A percentile compares a stretch with the other conserved stretches of the same genome.
These are phyloP conservation scores for Osmanthus fragrans DNA, from an alignment of 257 asterid genomes.

Conservation along the genomic window DNA sequence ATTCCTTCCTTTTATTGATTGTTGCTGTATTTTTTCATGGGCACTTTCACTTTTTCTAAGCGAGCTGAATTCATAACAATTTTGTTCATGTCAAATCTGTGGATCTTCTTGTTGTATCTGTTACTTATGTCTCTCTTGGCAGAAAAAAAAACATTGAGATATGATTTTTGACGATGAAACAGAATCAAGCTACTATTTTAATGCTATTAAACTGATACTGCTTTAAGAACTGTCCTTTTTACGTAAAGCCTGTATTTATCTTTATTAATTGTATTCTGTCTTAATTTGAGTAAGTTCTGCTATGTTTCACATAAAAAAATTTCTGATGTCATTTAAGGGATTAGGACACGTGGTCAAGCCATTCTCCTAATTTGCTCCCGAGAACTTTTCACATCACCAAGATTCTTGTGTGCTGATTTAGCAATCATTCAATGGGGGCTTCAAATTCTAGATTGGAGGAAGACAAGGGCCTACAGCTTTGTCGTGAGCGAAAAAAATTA, in stretches of 20 bases:
- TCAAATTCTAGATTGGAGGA: constrained; percentile 79
- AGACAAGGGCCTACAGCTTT: constrained; percentile 87
- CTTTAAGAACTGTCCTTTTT: constrained; percentile 1
- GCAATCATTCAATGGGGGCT: constrained; percentile 68
- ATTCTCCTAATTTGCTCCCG: background rate
- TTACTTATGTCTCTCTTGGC: constrained; percentile 3
- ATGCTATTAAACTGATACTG: constrained; percentile 2
- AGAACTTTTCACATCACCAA: constrained; percentile 22
- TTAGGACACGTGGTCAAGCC: background rate
- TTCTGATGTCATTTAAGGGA: background rate
- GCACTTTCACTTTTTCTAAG: background rate
- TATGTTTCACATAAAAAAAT: background rate
- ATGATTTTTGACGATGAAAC: background rate
- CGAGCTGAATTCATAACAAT: background rate
- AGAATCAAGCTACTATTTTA: constrained; percentile 16
- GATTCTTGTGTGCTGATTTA: constrained; percentile 26
- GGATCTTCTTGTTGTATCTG: constrained; percentile 8
- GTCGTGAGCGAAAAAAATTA: constrained; percentile 87
- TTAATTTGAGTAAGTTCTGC: background rate
- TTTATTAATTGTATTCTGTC: background rate
- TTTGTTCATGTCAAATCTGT: constrained; percentile 1
- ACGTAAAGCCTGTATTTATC: background rate
- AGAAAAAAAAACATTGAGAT: background rate
- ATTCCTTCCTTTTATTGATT: constrained; percentile 16
- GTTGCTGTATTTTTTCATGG: background rate